Conservation (phyloP, 352 stramenopile genomes). For the Pythium volutum region DNA sequence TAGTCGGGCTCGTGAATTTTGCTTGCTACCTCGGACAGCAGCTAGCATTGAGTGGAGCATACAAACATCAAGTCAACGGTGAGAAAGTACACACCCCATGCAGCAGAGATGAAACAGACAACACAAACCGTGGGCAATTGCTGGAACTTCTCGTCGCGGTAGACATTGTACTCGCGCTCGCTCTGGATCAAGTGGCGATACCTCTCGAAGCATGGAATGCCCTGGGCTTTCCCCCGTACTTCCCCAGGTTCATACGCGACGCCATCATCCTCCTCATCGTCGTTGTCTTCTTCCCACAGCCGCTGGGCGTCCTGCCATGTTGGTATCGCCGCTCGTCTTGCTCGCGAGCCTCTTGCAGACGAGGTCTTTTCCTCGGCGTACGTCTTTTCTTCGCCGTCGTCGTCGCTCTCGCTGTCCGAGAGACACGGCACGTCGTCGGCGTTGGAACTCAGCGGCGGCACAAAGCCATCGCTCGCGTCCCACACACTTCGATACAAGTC, state of each 20-base stretch:
- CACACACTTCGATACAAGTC: conserved; percentile 39
- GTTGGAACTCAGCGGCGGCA: conserved; percentile 33
- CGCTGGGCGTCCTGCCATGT: conserved; percentile 34
- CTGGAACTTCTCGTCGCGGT: conserved; percentile 44
- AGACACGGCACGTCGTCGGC: conserved; percentile 48
- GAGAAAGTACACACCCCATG: conserved; percentile 13
- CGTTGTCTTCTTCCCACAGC: conserved; percentile 22
- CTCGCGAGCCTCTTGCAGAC: background rate
- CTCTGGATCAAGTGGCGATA: conserved; percentile 60
- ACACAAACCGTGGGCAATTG: conserved; percentile 53
- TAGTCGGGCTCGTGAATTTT: conserved; percentile 45
- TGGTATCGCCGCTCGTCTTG: background rate
- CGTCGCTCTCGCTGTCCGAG: conserved; percentile 78
- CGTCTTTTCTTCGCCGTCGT: conserved; percentile 28
- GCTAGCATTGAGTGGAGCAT: conserved; percentile 23
- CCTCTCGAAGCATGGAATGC: conserved; percentile 44
- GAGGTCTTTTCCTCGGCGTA: background rate
- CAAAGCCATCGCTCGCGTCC: conserved; percentile 31
- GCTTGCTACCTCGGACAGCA: conserved; percentile 31
- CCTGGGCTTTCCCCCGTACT: conserved; percentile 30
- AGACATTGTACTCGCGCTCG: conserved; percentile 52
- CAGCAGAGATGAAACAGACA: no score
- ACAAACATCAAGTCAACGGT: conserved; percentile 14
- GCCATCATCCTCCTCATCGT: conserved; percentile 9
- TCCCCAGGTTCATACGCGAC: conserved; percentile 41